A percentile compares a stretch with the other conserved stretches of the same genome.
phyloP scores from a whole-genome alignment of 805 yeast species.

The Starmerella davenportii region DNA sequence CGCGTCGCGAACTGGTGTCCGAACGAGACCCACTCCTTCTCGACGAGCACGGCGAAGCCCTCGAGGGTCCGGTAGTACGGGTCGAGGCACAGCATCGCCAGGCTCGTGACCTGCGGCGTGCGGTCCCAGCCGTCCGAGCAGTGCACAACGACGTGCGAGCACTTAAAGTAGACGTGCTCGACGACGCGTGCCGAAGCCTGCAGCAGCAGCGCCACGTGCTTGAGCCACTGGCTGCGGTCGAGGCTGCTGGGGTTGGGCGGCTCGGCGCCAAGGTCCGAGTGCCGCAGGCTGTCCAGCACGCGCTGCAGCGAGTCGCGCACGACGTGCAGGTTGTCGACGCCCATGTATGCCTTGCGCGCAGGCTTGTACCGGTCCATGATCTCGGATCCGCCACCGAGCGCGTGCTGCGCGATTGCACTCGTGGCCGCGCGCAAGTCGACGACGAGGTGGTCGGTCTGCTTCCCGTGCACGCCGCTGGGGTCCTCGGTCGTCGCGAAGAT shows the following conservation, averaged over 20 bases:
- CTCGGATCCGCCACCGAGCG: conserved; percentile 96
- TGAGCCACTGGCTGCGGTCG: conserved; percentile 61
- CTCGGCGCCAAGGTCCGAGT: conserved; percentile 42
- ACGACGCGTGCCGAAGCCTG: conserved; percentile 62
- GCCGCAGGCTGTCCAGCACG: conserved; percentile 43
- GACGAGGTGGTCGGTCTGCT: conserved; percentile 40
- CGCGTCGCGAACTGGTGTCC: conserved; percentile 82
- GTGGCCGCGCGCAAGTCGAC: conserved; percentile 87
- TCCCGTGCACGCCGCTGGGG: conserved; percentile 20
- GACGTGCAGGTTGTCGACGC: conserved; percentile 88
- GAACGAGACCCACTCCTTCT: conserved; percentile 89
- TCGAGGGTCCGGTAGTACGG: conserved; percentile 76
- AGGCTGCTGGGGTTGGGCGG: conserved; percentile 40
- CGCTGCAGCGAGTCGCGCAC: conserved; percentile 69
- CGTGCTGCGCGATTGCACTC: conserved; percentile 91
- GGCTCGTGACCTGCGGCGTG: conserved; percentile 72
- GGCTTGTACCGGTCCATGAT: conserved; percentile 68
- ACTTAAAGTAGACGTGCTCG: conserved; percentile 65
- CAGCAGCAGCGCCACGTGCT: conserved; percentile 46
- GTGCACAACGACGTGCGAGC: conserved; percentile 70
- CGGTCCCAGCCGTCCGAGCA: conserved; percentile 99
- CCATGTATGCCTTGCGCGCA: conserved; percentile 57
- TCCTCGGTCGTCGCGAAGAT: conserved; percentile 43
- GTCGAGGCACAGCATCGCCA: conserved; percentile 73
- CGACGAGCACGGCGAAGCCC: conserved; percentile 72